phyloP scores from a whole-genome alignment of 2,329 filamentous ascomycete species.

The Diaporthe humulicola region DNA sequence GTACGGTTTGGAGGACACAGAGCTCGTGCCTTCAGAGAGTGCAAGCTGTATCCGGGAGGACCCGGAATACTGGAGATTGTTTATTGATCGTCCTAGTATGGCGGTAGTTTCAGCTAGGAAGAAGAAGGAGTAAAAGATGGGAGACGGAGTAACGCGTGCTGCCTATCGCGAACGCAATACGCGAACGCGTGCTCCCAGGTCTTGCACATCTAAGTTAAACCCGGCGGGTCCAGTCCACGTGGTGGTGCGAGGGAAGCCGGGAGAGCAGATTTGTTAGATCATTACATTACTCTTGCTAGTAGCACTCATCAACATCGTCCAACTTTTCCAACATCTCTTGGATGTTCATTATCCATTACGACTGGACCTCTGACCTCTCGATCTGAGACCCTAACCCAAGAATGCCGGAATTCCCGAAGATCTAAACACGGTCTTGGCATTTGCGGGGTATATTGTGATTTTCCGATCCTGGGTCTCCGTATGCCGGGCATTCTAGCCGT shows the following conservation, averaged over 20 bases:
- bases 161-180: too few species aligned
- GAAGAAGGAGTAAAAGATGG: neutral
- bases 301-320: too few species aligned
- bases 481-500: neutral
- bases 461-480: neutral
- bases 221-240: too few species aligned
- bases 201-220: too few species aligned
- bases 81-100: constrained; percentile 32
- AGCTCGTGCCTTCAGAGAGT: constrained; percentile 21
- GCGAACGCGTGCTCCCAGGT: neutral
- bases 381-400: constrained; percentile 17
- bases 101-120: constrained; percentile 35
- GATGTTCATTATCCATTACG: too few species aligned
- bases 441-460: constrained; percentile 15
- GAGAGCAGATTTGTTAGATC: too few species aligned
- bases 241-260: too few species aligned
- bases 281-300: too few species aligned
- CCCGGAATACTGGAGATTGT: constrained; percentile 30
- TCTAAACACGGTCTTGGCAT: constrained; percentile 10
- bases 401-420: constrained; percentile 20
- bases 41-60: constrained; percentile 24
- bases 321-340: too few species aligned
- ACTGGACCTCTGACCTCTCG: neutral
- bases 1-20: constrained; percentile 33
- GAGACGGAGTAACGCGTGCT: neutral